A percentile compares a stretch with the other conserved stretches of the same genome.
Conservation (phyloP, 148 eudicot genomes). For the Dianthus caryophyllus region DNA sequence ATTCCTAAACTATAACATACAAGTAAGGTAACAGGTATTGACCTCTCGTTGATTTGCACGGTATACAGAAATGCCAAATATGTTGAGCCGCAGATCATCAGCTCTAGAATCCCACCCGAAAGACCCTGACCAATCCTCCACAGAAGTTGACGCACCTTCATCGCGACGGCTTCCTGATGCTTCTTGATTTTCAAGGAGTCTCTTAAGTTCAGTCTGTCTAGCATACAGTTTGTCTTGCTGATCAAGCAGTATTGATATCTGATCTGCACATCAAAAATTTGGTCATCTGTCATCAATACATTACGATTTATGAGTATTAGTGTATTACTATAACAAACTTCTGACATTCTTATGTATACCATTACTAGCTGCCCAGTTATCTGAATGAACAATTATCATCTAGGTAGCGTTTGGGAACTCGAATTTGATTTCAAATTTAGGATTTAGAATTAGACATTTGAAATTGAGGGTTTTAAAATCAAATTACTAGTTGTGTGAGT, state of each 20-base stretch:
- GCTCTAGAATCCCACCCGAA: constrained; percentile 92
- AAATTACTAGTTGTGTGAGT: too few species aligned
- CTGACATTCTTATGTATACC: background rate
- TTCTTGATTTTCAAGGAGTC: constrained; percentile 59
- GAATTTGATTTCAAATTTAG: too few species aligned
- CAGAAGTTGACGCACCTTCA: constrained; percentile 43
- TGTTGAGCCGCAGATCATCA: constrained; percentile 70
- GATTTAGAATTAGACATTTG: too few species aligned
- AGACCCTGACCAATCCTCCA: constrained; percentile 69
- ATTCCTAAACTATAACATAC: background rate
- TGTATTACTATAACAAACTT: background rate
- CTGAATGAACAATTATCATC: background rate
- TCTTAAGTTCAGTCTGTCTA: constrained; percentile 75
- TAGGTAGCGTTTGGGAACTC: too few species aligned
- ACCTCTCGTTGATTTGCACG: constrained; percentile 99
- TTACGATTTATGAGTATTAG: too few species aligned
- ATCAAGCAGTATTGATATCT: constrained; percentile 70
- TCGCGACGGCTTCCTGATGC: constrained; percentile 36
- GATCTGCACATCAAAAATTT: constrained; percentile 47
- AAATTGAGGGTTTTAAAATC: too few species aligned
- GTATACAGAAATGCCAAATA: constrained; percentile 78
- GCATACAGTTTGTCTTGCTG: constrained; percentile 74
- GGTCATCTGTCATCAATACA: background rate
- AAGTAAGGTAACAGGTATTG: constrained; percentile 19
- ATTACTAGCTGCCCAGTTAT: background rate